Conservation (phyloP, 306 rosid species). For the Purshia tridentata region DNA sequence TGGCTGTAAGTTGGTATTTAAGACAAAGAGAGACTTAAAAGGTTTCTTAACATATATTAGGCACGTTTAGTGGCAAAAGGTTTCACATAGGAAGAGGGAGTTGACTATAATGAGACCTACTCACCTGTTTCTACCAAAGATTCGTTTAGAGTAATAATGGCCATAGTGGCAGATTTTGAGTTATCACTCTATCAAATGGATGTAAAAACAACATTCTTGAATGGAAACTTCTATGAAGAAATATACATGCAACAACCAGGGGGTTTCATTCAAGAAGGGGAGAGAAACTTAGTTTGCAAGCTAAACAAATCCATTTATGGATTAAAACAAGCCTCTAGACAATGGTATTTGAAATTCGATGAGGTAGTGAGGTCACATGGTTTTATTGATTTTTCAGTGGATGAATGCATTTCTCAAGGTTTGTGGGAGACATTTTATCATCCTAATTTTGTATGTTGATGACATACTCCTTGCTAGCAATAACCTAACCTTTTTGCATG, state of each 20-base stretch:
- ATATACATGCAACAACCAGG: background rate
- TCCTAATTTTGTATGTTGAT: background rate
- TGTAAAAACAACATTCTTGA: background rate
- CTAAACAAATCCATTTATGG: background rate
- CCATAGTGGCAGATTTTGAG: background rate
- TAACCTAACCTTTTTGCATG: background rate
- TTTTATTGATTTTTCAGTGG: background rate
- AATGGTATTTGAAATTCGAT: no score
- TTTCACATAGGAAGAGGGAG: background rate
- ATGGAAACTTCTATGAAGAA: background rate
- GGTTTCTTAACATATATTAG: background rate
- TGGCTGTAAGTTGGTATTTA: background rate
- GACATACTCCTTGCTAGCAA: background rate
- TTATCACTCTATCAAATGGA: background rate
- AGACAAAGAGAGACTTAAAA: background rate
- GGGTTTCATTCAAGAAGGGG: background rate
- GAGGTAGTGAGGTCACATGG: background rate
- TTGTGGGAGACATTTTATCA: background rate
- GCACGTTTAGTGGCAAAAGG: background rate
- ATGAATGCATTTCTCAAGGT: background rate
- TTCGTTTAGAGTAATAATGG: no score
- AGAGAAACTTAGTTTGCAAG: background rate
- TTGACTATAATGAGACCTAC: background rate
- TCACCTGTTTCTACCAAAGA: background rate
- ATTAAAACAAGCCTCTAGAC: background rate